Base-by-base conservation (phyloP, 2,329 filamentous ascomycete species). In the Hansfordia pulvinata region DNA sequence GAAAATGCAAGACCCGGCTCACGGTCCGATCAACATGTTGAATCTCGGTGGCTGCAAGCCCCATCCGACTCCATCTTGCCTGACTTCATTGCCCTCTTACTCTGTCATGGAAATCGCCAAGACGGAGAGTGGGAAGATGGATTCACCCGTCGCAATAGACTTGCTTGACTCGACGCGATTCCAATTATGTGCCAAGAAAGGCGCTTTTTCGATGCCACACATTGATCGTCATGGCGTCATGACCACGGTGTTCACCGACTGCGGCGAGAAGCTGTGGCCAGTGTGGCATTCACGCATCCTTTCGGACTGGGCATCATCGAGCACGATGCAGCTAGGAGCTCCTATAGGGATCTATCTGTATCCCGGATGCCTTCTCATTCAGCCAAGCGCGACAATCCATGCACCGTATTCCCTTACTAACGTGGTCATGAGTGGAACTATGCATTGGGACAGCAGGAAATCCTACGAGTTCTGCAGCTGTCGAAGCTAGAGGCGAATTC, bases 321-420 rank as follows among this genome's bases (percentile, higher is more conserved):
- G 11, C 5, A 8, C 4, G 3, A 10, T 13, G 8, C 25, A 17
- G 3, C 6, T 5, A 12, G 6, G 8, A n/a, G 17, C 25, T 3
- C 6, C 5, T 6, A 7, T 6, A 8, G n/a, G 10, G 3, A 8
- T 26, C 10, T 26, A 26, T n/a, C 10, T 26, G 10, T 18, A 26
- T 14, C 25, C 11, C 6, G 25, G 25, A 10, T 26, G 16, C 10
- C 19, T 11, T 11, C 20, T 26, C 12, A 20, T 26, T 11, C 25
- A 26, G 16, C 25, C 25, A 4, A 2, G 8, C 3, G 25, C 17
- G 7, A 26, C 25, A 12, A 26, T 26, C 8, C 25, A 26, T 12
- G 25, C 25, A 12, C 25, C 25, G 6, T 26, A 8, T 12, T 26
- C 25, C 11, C 11, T 26, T 14, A 25, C 25, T 8, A 12, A 26